Percentiles rank a stretch among this genome's conserved stretches.
These are phyloP conservation scores for Boletus insuetus DNA, from an alignment of 768 basidiomycete species.

Conservation along the genomic window DNA sequence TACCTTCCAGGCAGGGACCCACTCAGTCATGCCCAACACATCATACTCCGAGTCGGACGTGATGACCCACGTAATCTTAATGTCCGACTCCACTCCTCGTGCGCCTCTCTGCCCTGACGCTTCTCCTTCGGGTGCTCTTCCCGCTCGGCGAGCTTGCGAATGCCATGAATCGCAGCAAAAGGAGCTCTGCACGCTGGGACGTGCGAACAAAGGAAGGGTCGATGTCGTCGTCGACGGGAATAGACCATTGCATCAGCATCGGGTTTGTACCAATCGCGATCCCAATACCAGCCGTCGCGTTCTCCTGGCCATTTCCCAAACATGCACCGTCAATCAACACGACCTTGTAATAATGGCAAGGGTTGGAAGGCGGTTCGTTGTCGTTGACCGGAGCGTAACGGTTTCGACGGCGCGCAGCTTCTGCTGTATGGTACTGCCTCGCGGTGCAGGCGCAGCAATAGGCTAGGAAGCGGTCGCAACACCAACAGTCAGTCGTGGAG, in stretches of 20 bases:
- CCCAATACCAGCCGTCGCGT: constrained; percentile 32
- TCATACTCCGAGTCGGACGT: constrained; percentile 37
- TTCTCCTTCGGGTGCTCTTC: not conserved
- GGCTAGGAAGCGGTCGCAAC: constrained; percentile 13
- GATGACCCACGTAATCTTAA: constrained; percentile 18
- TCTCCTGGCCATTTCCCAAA: constrained; percentile 22
- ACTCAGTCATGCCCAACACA: constrained; percentile 36
- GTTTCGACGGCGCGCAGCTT: not conserved
- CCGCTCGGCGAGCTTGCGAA: constrained; percentile 13
- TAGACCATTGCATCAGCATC: constrained; percentile 18
- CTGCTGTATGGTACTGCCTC: not conserved
- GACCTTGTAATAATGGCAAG: constrained; percentile 28
- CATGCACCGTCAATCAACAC: constrained; percentile 38
- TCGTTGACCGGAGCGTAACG: not conserved
- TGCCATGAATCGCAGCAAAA: constrained; percentile 31
- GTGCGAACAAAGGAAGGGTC: constrained; percentile 23
- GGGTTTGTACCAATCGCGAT: constrained; percentile 21
- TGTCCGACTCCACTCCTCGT: not conserved
- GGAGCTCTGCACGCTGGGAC: constrained; percentile 35
- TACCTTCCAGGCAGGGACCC: constrained; percentile 35
- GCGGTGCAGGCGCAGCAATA: constrained; percentile 12
- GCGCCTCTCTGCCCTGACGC: not conserved
- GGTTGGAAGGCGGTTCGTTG: not conserved
- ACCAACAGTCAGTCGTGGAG: constrained; percentile 5
- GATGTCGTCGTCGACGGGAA: constrained; percentile 24